Conservation (phyloP, 306 rosid genomes). For the Cucurbita ficifolia region DNA sequence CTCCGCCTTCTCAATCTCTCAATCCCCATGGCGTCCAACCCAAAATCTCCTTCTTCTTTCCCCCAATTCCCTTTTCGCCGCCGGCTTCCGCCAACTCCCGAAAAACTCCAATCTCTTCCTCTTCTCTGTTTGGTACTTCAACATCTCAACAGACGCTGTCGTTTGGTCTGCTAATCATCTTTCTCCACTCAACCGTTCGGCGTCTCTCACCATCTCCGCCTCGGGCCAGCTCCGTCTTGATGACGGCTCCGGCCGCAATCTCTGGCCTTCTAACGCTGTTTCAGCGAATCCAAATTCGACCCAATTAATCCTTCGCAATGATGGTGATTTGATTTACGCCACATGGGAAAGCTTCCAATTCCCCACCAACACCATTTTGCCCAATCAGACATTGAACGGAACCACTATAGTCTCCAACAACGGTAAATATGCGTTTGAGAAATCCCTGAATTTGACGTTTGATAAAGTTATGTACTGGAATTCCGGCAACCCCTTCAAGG, state of each 20-base stretch:
- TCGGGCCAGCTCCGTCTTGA: neutral
- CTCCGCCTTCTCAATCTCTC: constrained; percentile 9
- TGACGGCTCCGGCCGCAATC: neutral
- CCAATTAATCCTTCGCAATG: constrained; percentile 15
- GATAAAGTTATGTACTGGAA: constrained; percentile 11
- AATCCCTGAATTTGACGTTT: constrained; percentile 11
- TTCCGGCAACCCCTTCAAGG: neutral
- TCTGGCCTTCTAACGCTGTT: neutral
- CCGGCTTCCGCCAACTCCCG: constrained; percentile 1
- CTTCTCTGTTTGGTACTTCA: constrained; percentile 10
- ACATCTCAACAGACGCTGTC: neutral
- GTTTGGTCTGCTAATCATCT: constrained; percentile 9
- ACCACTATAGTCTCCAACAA: constrained; percentile 18
- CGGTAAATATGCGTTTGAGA: constrained; percentile 22
- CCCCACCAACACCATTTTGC: constrained; percentile 48
- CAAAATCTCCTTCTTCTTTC: constrained; percentile 5
- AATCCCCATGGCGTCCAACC: constrained; percentile 11
- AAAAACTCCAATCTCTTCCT: neutral
- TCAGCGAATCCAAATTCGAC: neutral
- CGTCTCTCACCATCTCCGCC: neutral
- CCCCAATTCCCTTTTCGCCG: constrained; percentile 7
- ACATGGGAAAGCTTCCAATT: constrained; percentile 36
- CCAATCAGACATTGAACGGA: constrained; percentile 27
- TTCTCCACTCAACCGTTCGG: constrained; percentile 7
- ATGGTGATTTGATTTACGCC: constrained; percentile 32